Conservation (phyloP, 495 filamentous ascomycete species). For the Xylaria longipes region DNA sequence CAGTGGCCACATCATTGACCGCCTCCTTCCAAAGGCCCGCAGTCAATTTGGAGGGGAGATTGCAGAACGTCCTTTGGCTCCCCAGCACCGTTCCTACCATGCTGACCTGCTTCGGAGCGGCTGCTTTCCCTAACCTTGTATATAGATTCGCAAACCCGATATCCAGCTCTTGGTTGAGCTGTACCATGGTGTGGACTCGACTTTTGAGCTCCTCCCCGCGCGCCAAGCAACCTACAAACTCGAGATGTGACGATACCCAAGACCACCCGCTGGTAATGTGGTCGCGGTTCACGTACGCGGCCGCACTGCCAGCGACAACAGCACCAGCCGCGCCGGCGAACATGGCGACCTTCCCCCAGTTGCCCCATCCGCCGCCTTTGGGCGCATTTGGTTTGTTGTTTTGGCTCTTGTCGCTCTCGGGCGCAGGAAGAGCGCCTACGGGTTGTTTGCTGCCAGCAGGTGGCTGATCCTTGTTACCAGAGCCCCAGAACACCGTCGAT, state of each 20-base stretch:
- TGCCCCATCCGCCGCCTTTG: constrained; percentile 60
- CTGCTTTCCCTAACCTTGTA: constrained; percentile 77
- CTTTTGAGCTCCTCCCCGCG: constrained; percentile 75
- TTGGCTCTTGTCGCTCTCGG: constrained; percentile 40
- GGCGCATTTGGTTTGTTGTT: constrained; percentile 35
- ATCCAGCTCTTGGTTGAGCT: constrained; percentile 58
- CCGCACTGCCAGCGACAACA: constrained; percentile 84
- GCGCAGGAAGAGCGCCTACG: constrained; percentile 43
- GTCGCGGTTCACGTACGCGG: constrained; percentile 83
- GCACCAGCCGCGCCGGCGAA: constrained; percentile 82
- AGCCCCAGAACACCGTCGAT: constrained; percentile 64
- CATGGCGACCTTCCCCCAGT: constrained; percentile 85
- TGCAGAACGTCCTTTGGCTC: constrained; percentile 79
- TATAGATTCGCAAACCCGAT: constrained; percentile 83
- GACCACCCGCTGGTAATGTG: constrained; percentile 71
- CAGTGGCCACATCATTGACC: constrained; percentile 76
- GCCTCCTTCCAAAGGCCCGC: constrained; percentile 66
- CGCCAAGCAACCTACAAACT: constrained; percentile 89
- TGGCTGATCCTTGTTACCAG: constrained; percentile 36
- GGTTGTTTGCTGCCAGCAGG: constrained; percentile 29
- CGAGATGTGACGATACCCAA: constrained; percentile 92
- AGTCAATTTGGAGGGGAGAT: constrained; percentile 65
- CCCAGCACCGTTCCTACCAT: constrained; percentile 60
- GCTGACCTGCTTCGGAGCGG: constrained; percentile 48
- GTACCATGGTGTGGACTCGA: constrained; percentile 65